Evolutionary conservation across 225 moss, liverwort and hornwort species (phyloP).

Genomic region (Rhytidiadelphus loreus): DNA sequence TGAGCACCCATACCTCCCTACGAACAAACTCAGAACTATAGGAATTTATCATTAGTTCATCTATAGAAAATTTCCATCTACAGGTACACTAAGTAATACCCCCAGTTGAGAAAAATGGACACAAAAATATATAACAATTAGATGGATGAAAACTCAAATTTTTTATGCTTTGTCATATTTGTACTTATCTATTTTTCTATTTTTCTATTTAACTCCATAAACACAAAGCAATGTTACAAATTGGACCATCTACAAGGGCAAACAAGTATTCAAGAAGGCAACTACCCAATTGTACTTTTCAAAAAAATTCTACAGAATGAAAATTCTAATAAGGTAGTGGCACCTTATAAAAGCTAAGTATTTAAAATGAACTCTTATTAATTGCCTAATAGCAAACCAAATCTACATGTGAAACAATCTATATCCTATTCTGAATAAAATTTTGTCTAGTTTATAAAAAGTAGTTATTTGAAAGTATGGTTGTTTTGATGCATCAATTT

Average conservation of each 20-base stretch:
- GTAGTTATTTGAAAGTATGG: fast-evolving
- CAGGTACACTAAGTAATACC: neutral
- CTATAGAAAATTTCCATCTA: too few species aligned
- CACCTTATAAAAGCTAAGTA: neutral
- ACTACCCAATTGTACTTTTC: neutral
- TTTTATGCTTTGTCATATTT: neutral
- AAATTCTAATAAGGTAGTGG: too few species aligned
- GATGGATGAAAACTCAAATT: neutral
- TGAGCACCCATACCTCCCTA: too few species aligned
- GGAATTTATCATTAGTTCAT: too few species aligned
- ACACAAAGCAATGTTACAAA: neutral
- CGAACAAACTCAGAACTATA: too few species aligned
- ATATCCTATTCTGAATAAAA: neutral
- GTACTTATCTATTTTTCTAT: neutral
- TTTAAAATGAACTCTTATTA: neutral
- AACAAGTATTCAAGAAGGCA: neutral
- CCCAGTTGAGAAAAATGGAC: fast-evolving
- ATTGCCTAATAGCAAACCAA: neutral
- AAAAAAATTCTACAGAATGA: neutral
- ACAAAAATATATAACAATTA: neutral
- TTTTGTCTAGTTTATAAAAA: neutral
- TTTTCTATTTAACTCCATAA: neutral
- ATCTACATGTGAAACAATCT: neutral
- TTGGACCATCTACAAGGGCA: fast-evolving
- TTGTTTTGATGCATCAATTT: neutral